Conservation (phyloP, 2,329 filamentous ascomycete species). For the Aaosphaeria pasadenensis region DNA sequence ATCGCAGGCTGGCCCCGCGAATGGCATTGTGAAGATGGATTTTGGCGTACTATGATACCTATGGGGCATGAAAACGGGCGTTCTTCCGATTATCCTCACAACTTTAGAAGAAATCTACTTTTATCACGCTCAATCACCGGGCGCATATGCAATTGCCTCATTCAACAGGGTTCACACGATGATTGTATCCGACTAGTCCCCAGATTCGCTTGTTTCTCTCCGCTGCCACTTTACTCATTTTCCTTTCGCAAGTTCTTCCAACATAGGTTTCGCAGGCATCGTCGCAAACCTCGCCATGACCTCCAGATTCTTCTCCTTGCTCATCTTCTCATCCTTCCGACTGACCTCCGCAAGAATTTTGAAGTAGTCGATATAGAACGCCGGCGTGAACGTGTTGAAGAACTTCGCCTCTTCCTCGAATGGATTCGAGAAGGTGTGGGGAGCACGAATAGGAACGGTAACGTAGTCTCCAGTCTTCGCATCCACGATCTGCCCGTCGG, state of each 20-base stretch:
- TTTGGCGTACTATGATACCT: no score
- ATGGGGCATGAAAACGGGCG: no score
- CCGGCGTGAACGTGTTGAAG: conserved; percentile 57
- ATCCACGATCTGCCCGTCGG: conserved; percentile 44
- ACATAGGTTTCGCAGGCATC: conserved; percentile 43
- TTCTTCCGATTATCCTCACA: no score
- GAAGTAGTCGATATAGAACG: conserved; percentile 59
- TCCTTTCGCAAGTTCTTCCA: conserved; percentile 18
- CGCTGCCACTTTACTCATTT: conserved; percentile 1
- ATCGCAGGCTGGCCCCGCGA: no score
- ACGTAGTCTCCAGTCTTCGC: conserved; percentile 54
- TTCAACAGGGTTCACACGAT: no score
- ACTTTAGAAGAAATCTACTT: no score
- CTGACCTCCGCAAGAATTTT: conserved; percentile 49
- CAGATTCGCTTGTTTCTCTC: not conserved
- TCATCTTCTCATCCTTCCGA: conserved; percentile 45
- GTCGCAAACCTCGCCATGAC: conserved; percentile 53
- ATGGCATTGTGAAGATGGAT: no score
- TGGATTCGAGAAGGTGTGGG: conserved; percentile 57
- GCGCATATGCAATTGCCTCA: no score
- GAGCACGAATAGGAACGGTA: conserved; percentile 52
- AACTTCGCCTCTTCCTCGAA: conserved; percentile 53
- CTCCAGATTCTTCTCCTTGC: conserved; percentile 47
- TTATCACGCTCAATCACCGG: no score
- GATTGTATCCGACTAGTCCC: no score